Conservation (phyloP, 73 alveolate species). For the Paramecium bursaria region DNA sequence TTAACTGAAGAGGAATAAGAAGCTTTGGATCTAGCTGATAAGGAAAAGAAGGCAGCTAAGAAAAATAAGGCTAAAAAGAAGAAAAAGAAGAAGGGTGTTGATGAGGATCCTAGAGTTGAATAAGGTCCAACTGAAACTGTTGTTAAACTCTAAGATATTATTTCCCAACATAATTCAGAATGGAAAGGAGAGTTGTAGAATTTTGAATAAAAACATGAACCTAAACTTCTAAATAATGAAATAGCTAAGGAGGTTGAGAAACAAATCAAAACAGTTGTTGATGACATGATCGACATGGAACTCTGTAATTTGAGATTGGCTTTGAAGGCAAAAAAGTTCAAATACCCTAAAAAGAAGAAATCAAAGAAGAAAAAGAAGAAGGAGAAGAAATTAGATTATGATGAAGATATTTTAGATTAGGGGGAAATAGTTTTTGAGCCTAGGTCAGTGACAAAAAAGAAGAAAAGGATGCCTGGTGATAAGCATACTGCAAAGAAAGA, state of each 20-base stretch:
- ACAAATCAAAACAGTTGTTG: slow-evolving; percentile 60
- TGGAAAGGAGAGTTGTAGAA: slow-evolving; percentile 60
- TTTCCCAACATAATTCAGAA: slow-evolving; percentile 44
- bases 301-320: slow-evolving; percentile 61
- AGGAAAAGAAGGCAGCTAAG: slow-evolving; percentile 71
- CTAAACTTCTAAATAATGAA: slow-evolving; percentile 27
- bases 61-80: slow-evolving; percentile 63
- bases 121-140: slow-evolving; percentile 70
- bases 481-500: slow-evolving; percentile 77
- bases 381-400: slow-evolving; percentile 48
- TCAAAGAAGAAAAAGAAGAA: slow-evolving; percentile 73
- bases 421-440: slow-evolving; percentile 11
- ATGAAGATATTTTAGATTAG: slow-evolving; percentile 18
- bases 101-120: slow-evolving; percentile 64
- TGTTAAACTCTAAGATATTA: slow-evolving; percentile 57
- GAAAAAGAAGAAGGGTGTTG: slow-evolving; percentile 63
- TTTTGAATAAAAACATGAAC: slow-evolving; percentile 51
- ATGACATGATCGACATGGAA: slow-evolving; percentile 73
- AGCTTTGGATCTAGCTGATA: slow-evolving; percentile 77
- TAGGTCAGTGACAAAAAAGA: slow-evolving; percentile 44
- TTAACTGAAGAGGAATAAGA: slow-evolving; percentile 75
- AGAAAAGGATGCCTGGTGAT: slow-evolving; percentile 70
- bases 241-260: slow-evolving; percentile 65
- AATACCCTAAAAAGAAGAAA: slow-evolving; percentile 76
- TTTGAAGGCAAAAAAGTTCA: slow-evolving; percentile 76